phyloP scores from a whole-genome alignment of 2,329 filamentous ascomycete species.

The Thermothelomyces thermophilus region DNA sequence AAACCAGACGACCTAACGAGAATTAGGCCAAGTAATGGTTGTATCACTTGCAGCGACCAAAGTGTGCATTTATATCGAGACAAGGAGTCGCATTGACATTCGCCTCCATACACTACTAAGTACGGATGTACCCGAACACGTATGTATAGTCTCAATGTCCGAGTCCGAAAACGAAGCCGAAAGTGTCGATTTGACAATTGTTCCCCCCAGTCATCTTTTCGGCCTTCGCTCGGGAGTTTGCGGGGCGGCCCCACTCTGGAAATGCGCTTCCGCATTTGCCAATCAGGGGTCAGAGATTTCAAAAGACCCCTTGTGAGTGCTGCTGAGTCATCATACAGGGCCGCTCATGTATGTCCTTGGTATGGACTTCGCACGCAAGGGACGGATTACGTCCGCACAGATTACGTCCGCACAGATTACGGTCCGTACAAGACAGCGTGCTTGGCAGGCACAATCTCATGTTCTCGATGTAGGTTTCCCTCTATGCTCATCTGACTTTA shows the following conservation, averaged over 20 bases:
- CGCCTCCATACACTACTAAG: too few relatives aligned
- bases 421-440: too few relatives aligned
- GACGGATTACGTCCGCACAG: too few relatives aligned
- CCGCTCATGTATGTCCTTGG: conserved; percentile 1
- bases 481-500: too few relatives aligned
- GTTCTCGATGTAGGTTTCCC: too few relatives aligned
- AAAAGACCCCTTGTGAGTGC: conserved; percentile 4
- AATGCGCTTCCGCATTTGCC: conserved; percentile 11
- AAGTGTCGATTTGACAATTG: neutral
- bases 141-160: neutral
- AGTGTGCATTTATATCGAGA: neutral
- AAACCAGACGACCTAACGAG: neutral
- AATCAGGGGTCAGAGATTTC: conserved; percentile 15
- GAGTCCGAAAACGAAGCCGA: conserved; percentile 2
- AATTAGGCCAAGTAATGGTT: neutral
- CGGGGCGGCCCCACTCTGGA: conserved; percentile 12
- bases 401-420: too few relatives aligned
- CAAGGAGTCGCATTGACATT: neutral
- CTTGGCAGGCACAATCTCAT: too few relatives aligned
- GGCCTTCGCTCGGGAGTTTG: conserved; percentile 11
- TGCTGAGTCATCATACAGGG: conserved; percentile 4
- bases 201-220: neutral
- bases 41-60: neutral
- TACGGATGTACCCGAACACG: too few relatives aligned
- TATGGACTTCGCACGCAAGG: too few relatives aligned